Conservation (phyloP, 352 stramenopile species). For the Pythium utonaiense region DNA sequence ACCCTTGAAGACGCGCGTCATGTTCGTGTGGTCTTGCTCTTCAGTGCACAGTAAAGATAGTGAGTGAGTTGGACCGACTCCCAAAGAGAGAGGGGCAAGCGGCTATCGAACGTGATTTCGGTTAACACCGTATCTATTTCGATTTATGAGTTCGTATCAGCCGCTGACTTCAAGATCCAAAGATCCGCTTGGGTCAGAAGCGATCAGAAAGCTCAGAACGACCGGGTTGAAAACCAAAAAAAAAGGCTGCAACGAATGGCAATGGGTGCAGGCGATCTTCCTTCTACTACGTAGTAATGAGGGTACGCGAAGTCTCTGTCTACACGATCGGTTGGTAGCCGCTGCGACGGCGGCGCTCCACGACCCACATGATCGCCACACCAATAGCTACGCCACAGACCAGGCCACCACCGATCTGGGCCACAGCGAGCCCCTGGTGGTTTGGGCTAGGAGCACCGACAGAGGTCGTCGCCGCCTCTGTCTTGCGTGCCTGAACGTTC, state of each 20-base stretch:
- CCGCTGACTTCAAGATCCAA: background rate
- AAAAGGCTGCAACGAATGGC: background rate
- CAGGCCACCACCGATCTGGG: constrained; percentile 17
- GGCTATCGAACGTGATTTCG: background rate
- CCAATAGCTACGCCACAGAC: constrained; percentile 18
- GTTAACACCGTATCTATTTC: background rate
- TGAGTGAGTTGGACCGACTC: constrained; percentile 8
- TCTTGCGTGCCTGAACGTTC: constrained; percentile 1
- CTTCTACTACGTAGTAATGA: no score
- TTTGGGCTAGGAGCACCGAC: background rate
- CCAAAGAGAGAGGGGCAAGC: background rate
- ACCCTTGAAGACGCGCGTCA: constrained; percentile 11
- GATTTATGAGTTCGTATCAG: background rate
- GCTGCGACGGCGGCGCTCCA: constrained; percentile 18
- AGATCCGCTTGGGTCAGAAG: no score
- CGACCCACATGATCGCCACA: constrained; percentile 13
- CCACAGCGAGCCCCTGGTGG: background rate
- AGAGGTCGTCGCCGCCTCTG: background rate
- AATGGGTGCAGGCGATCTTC: no score
- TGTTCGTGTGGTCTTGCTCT: constrained; percentile 1
- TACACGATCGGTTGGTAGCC: constrained; percentile 22
- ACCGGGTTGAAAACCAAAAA: no score
- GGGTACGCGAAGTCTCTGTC: background rate
- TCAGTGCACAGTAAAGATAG: background rate
- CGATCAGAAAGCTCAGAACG: no score